phyloP scores from a whole-genome alignment of 148 eudicot species.

The Vaccinium myrtillus region DNA sequence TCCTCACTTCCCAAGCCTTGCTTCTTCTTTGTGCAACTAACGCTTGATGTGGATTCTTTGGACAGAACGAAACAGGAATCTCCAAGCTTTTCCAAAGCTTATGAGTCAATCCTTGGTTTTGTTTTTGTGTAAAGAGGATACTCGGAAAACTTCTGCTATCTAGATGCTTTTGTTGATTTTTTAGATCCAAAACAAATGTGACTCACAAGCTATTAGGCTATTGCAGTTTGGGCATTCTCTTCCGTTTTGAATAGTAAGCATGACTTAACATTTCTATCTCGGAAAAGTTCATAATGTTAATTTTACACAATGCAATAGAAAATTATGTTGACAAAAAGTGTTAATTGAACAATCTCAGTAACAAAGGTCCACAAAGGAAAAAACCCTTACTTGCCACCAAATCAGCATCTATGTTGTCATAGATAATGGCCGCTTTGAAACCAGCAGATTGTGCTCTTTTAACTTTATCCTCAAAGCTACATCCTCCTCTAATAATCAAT shows the following conservation, averaged over 20 bases:
- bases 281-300: not conserved
- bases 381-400: conserved; percentile 74
- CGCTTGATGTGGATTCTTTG: conserved; percentile 1
- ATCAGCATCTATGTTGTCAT: conserved; percentile 53
- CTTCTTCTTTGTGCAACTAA: not conserved
- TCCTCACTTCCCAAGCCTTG: not conserved
- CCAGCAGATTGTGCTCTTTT: conserved; percentile 83
- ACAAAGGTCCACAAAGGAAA: not conserved
- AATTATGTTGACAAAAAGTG: not conserved
- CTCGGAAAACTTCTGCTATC: not conserved
- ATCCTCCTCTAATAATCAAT: conserved; percentile 72
- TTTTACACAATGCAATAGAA: not conserved
- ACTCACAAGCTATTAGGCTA: not conserved
- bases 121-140: not conserved
- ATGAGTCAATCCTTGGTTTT: not conserved
- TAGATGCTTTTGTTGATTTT: not conserved
- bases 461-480: conserved; percentile 89
- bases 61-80: not conserved
- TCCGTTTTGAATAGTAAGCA: not conserved
- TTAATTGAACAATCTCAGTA: not conserved
- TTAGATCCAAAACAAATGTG: not conserved
- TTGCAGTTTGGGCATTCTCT: not conserved
- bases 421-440: conserved; percentile 73
- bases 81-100: not conserved
- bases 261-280: not conserved